A percentile compares a stretch with the other conserved stretches of the same genome.
These are phyloP conservation scores for Fusarium xyrophilum DNA, from an alignment of 2,329 filamentous ascomycete species.

Conservation along the genomic window DNA sequence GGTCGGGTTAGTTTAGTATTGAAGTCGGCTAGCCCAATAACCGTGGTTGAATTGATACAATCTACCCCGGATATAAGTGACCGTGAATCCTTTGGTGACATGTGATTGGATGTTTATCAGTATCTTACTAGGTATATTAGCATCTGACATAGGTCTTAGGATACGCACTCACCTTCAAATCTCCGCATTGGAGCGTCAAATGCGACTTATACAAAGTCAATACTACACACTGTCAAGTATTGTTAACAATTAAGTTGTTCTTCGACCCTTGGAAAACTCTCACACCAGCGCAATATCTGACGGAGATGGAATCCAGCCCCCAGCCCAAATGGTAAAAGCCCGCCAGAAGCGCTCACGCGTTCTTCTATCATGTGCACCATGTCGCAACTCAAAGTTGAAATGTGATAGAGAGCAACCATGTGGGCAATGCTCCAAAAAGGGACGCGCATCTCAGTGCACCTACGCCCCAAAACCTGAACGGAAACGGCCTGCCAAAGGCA, in stretches of 20 bases:
- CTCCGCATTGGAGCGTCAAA: not conserved
- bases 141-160: not conserved
- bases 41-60: too few relatives aligned
- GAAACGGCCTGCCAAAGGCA: slow-evolving; percentile 53
- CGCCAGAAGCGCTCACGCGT: slow-evolving; percentile 56
- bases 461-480: slow-evolving; percentile 57
- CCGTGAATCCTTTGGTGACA: not conserved
- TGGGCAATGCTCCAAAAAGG: slow-evolving; percentile 60
- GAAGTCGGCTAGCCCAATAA: not conserved
- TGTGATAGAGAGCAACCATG: slow-evolving; percentile 63
- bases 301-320: slow-evolving; percentile 36
- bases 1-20: not conserved
- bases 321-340: slow-evolving; percentile 32
- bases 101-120: slow-evolving; percentile 1
- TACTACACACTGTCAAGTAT: not conserved
- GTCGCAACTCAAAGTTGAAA: slow-evolving; percentile 62
- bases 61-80: not conserved
- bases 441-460: slow-evolving; percentile 52
- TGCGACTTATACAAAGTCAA: not conserved
- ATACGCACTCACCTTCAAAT: not conserved
- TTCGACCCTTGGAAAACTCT: not conserved
- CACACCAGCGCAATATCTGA: not conserved
- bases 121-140: not conserved
- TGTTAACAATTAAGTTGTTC: too few relatives aligned
- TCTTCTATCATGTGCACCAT: slow-evolving; percentile 60